Evolutionary conservation across 2,329 filamentous ascomycete species (phyloP), one percentile per base, ranked within the genome.

Genomic region (Microcera coccophila): DNA sequence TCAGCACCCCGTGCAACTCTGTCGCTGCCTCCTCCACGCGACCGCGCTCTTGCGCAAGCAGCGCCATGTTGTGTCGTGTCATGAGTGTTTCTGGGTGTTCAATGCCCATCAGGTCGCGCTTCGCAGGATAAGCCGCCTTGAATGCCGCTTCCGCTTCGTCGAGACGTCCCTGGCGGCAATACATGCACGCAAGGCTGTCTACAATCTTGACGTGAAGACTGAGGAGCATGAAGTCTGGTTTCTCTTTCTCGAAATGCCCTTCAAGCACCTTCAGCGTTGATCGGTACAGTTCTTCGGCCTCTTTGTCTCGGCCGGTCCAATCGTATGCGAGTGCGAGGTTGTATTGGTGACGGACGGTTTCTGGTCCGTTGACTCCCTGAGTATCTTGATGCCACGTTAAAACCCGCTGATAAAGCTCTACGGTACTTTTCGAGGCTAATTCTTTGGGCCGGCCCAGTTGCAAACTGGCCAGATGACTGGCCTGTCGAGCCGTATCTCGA

Each of bases 11-110:
- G 3, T n/a, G 29, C 31, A 43, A 28, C 22, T 43, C 41, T 4
- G 29, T 21, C 4, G 36, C 31, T 2, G 41, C 41, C 4, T 18
- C 17, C 3, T 39, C 31, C 2, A 31, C 12, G 3, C 22, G 26
- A 1, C 36, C 41, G 4, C 18, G 36, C 11, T 32, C 33, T 22
- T 43, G 41, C 5, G 24, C 3, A 9, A 43, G 18, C 3, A 43
- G 36, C 4, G 42, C 28, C 16, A 41, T 32, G n/a, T 44, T 33
- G 19, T 44, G 42, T 4, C 42, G 42, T 2, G 38, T 44, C 11
- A 40, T 15, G 16, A 44, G 15, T 12, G 42, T 44, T 8, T 44
- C 42, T 4, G 42, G 38, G 34, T 44, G 42, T 26, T 44, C 38
- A 1, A 36, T 10, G 5, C 38, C 42, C 9, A 44, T 22, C 9